Evolutionary conservation across 495 filamentous ascomycete species (phyloP).

Genomic region (Talaromyces nanjingensis): DNA sequence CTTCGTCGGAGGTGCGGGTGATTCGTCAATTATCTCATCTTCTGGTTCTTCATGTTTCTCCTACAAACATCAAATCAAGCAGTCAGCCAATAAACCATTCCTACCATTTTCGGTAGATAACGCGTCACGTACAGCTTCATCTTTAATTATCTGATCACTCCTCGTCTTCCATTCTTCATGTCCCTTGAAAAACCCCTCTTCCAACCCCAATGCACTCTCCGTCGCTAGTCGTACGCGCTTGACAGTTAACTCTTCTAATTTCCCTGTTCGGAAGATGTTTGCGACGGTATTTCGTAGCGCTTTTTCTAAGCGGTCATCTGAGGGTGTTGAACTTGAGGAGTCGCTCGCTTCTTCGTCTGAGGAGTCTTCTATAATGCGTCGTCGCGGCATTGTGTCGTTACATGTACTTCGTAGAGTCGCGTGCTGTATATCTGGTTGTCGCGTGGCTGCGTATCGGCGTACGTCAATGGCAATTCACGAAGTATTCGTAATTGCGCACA

Average conservation of each 20-base stretch:
- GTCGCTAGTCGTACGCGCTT: slow-evolving; percentile 62
- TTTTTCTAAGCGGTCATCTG: slow-evolving; percentile 38
- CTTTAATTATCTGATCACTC: slow-evolving; percentile 68
- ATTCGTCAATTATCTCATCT: background rate
- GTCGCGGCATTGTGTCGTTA: slow-evolving; percentile 24
- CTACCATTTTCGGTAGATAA: background rate
- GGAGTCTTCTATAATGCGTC: slow-evolving; percentile 25
- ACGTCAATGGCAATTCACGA: background rate
- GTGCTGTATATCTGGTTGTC: background rate
- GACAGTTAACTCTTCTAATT: slow-evolving; percentile 64
- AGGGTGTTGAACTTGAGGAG: slow-evolving; percentile 14
- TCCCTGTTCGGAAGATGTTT: slow-evolving; percentile 46
- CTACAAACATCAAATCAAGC: slow-evolving; percentile 11
- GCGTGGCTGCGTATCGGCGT: background rate
- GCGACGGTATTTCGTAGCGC: slow-evolving; percentile 55
- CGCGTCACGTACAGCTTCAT: slow-evolving; percentile 56
- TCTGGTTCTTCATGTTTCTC: slow-evolving; percentile 25
- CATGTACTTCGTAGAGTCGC: background rate
- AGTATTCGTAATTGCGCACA: background rate
- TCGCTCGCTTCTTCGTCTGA: slow-evolving; percentile 30
- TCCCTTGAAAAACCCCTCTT: slow-evolving; percentile 61
- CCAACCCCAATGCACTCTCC: slow-evolving; percentile 59
- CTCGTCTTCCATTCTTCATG: slow-evolving; percentile 65
- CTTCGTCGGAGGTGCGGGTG: background rate
- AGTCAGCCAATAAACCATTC: background rate